These are phyloP conservation scores for Shiraia sp. DNA, from an alignment of 2,329 filamentous ascomycete genomes.

Conservation along the genomic window DNA sequence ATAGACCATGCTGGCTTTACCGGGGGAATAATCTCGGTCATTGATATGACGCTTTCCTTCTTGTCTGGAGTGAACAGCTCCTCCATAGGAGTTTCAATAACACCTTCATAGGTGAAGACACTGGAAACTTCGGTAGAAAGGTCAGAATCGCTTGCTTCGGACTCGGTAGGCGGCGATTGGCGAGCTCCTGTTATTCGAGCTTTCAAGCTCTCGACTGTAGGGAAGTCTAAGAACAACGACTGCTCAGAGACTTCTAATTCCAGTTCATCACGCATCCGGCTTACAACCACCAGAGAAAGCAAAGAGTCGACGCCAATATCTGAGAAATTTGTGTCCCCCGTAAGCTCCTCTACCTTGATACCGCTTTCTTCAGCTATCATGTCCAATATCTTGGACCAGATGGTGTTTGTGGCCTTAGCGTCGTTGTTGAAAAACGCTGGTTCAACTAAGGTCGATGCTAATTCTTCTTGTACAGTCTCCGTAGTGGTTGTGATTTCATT, in stretches of 20 bases:
- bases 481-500: not conserved
- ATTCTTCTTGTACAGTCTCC: not conserved
- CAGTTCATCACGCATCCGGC: conserved; percentile 16
- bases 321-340: conserved; percentile 19
- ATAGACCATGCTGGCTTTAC: conserved; percentile 28
- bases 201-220: conserved; percentile 52
- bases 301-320: conserved; percentile 38
- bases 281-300: conserved; percentile 26
- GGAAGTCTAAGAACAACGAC: conserved; percentile 46
- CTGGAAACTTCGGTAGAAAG: conserved; percentile 44
- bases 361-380: conserved; percentile 11
- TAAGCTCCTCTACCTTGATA: conserved; percentile 1
- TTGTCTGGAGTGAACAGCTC: conserved; percentile 2
- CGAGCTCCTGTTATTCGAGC: not conserved
- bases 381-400: conserved; percentile 17
- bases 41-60: conserved; percentile 7
- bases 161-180: not conserved
- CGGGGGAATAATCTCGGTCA: not conserved
- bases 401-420: conserved; percentile 28
- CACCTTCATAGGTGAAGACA: conserved; percentile 33
- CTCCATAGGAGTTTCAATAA: conserved; percentile 12
- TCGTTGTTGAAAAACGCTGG: conserved; percentile 7
- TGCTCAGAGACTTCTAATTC: conserved; percentile 32
- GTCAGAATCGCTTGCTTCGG: conserved; percentile 40
- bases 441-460: not conserved